A percentile compares a stretch with the other conserved stretches of the same genome.
Conservation (phyloP, 2,329 filamentous ascomycete species). For the Didymella sp. region DNA sequence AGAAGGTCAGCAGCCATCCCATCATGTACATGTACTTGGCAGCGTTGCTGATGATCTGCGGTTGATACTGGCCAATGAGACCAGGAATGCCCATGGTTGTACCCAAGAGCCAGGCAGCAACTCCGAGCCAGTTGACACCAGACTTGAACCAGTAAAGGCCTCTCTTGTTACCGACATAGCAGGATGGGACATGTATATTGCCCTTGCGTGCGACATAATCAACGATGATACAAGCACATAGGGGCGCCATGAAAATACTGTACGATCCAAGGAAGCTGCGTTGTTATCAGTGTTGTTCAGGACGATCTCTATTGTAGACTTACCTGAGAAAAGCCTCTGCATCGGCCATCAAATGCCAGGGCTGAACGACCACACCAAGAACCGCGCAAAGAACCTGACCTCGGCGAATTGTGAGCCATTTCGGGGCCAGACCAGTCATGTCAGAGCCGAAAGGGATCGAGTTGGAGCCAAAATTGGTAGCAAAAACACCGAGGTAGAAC, state of each 20-base stretch:
- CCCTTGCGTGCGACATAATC: slow-evolving; percentile 52
- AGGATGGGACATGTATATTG: slow-evolving; percentile 51
- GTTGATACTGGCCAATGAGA: slow-evolving; percentile 40
- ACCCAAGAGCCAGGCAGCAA: slow-evolving; percentile 38
- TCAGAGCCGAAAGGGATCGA: slow-evolving; percentile 54
- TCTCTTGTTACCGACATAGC: slow-evolving; percentile 40
- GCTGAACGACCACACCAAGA: slow-evolving; percentile 34
- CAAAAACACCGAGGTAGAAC: slow-evolving; percentile 52
- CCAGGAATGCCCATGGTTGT: slow-evolving; percentile 47
- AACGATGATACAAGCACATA: slow-evolving; percentile 50
- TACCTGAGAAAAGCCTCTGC: slow-evolving; percentile 50
- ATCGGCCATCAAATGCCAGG: slow-evolving; percentile 53
- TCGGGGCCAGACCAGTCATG: slow-evolving; percentile 52
- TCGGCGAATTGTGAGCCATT: slow-evolving; percentile 53
- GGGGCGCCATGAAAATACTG: slow-evolving; percentile 53
- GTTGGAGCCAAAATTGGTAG: slow-evolving; percentile 54
- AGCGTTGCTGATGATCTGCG: slow-evolving; percentile 42
- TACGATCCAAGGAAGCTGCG: slow-evolving; percentile 54
- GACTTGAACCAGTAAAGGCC: slow-evolving; percentile 42
- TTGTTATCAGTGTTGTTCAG: background rate
- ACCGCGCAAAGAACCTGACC: slow-evolving; percentile 52
- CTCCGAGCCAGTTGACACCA: slow-evolving; percentile 46
- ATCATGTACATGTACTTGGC: slow-evolving; percentile 48
- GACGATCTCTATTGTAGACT: background rate
- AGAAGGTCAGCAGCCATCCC: slow-evolving; percentile 45